Evolutionary conservation across 2,329 filamentous ascomycete genomes (phyloP).

Genomic region (Pyrenochaeta sp.): DNA sequence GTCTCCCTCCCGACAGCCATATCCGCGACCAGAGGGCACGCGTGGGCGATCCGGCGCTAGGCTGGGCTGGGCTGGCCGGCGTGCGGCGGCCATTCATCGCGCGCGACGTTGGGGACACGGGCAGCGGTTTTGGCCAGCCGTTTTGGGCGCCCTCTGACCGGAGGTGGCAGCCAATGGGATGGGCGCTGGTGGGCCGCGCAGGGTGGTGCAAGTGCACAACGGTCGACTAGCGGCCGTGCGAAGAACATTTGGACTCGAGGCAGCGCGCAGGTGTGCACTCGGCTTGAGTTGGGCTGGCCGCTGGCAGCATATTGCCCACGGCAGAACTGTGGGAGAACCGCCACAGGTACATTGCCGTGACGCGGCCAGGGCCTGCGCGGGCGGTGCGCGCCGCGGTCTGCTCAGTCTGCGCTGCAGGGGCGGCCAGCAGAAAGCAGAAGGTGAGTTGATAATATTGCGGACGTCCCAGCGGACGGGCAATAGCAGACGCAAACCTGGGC

Average conservation of each 20-base stretch:
- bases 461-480: no score
- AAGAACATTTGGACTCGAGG: conserved; percentile 33
- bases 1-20: conserved; percentile 37
- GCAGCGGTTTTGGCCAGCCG: conserved; percentile 28
- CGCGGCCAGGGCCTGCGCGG: conserved; percentile 25
- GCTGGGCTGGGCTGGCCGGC: conserved; percentile 24
- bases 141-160: conserved; percentile 39
- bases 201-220: conserved; percentile 44
- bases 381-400: conserved; percentile 23
- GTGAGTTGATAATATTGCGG: conserved; percentile 14
- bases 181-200: conserved; percentile 27
- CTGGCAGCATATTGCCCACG: conserved; percentile 21
- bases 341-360: conserved; percentile 27
- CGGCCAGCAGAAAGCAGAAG: conserved; percentile 26
- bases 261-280: no score
- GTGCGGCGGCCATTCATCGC: conserved; percentile 29
- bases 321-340: conserved; percentile 26
- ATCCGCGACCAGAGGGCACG: conserved; percentile 29
- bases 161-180: conserved; percentile 23
- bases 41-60: conserved; percentile 36
- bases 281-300: no score
- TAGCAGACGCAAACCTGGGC: conserved; percentile 14
- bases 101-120: conserved; percentile 29
- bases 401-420: conserved; percentile 32
- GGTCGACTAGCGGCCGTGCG: conserved; percentile 41